Evolutionary conservation across 352 stramenopile species (phyloP), one percentile per base, ranked within the genome.

Genomic region (Phytophthora cajani): DNA sequence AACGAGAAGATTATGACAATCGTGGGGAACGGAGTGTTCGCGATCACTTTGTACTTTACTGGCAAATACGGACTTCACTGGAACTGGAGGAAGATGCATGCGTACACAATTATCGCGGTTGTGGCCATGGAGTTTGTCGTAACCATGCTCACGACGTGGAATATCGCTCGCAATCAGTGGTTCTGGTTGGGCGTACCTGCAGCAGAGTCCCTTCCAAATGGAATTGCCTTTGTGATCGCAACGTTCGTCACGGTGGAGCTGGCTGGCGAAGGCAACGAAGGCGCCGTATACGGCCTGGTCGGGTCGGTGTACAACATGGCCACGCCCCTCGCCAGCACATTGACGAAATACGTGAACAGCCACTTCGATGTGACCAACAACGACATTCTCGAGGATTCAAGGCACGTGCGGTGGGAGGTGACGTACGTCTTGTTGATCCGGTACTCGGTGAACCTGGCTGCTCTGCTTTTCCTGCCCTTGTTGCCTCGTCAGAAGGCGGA

Each of bases 201-300:
- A 17, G 68, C 68, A 6, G 73, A 80, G 42, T 66, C 71, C 49
- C 47, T 86, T 11, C 75, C 78, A 1, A 67, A 49, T 17, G 78
- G 75, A 19, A 77, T 88, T 16, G 40, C 67, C 14, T 88, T 79
- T 47, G 77, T 88, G 12, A 77, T 85, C 32, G 54, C 46, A 0
- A 84, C 76, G 3, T 86, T 74, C 46, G 71, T 79, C 25, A 72
- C 80, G 27, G 81, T 89, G 16, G 81, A 89, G 61, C 38, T 89
- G 33, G 72, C 72, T 0, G 70, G 72, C 19, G 75, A 82, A 30
- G 79, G 79, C 5, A 82, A 84, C 19, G 81, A 87, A 68, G 81
- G 73, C 2, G 69, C 76, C 4, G 74, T 81, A 16, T 82, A 82
- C 17, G 79, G 74, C 14, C 42, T 89, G 3, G 46, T 85, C 8